Base-by-base conservation (phyloP, 805 yeast genomes). In the Priceomyces carsonii region DNA sequence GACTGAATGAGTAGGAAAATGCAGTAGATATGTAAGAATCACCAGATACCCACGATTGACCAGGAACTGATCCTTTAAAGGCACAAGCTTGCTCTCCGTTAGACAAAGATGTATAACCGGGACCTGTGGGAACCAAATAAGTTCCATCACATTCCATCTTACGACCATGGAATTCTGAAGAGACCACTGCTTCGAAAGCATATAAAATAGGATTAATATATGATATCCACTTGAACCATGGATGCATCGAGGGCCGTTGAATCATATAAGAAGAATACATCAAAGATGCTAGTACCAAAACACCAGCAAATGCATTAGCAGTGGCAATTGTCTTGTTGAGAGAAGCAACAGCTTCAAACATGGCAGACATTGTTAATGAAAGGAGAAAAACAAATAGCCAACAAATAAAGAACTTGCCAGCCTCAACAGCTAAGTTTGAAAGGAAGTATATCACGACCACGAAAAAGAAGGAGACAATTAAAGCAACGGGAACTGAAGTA, bases 261-360 rank as follows among this genome's bases (percentile, higher is more conserved):
- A 58, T 55, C 55, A 55, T 51, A 36, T 48, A 58, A 3, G 59
- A 53, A 8, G 55, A 62, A 47, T 52, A 58, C 55, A 55, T 51
- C 38, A 56, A 48, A 2, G 51, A 20, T 3, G 59, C 58, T 37
- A 58, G 49, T 50, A 72, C 43, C 62, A 57, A 44, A 60, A 73
- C 51, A 69, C 77, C 60, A 50, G 80, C 79, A 48, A 74, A 45
- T 21, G 80, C 76, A 42, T 77, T 78, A 6, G 82, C 82, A 40
- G 75, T 66, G 15, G 74, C 70, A 57, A 77, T 76, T 42, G 73
- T 74, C 35, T 66, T 71, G 33, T 76, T 72, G 36, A 74, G 41
- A 16, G 78, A 66, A 32, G 80, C 80, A 45, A 73, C 70, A 14
- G 76, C 66, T 47, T 75, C 73, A 61, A 77, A 77, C 32, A 75